These are phyloP conservation scores for Xylaria sp. DNA, from an alignment of 2,329 filamentous ascomycete genomes.

Conservation along the genomic window DNA sequence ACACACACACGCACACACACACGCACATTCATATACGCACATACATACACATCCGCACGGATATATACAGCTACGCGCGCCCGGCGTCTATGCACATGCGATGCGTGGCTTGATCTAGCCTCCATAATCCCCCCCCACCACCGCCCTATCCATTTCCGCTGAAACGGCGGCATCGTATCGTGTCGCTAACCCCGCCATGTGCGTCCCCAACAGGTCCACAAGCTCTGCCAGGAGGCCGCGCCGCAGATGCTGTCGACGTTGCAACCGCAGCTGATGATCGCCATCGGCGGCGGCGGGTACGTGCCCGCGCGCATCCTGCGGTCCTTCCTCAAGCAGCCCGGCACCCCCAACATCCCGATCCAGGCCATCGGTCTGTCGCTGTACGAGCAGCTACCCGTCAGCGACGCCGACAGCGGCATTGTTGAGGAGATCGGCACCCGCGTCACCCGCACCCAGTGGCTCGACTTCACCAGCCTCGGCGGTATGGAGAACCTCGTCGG, in stretches of 20 bases:
- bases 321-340: constrained; percentile 93
- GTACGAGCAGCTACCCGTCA: constrained; percentile 81
- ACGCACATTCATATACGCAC: background rate
- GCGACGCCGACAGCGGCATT: constrained; percentile 59
- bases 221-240: constrained; percentile 90
- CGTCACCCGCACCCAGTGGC: constrained; percentile 98
- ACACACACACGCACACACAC: background rate
- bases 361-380: constrained; percentile 98
- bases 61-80: background rate
- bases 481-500: constrained; percentile 83
- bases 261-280: constrained; percentile 96
- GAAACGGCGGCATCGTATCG: background rate
- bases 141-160: background rate
- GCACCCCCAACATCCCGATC: constrained; percentile 94
- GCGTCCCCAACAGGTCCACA: constrained; percentile 78
- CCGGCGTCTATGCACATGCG: background rate
- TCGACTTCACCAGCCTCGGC: constrained; percentile 77
- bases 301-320: constrained; percentile 96
- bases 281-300: constrained; percentile 96
- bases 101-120: background rate
- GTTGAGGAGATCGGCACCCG: constrained; percentile 88
- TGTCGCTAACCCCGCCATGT: constrained; percentile 35
- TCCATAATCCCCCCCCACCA: background rate
- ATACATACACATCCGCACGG: background rate
- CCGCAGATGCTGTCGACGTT: constrained; percentile 83